These are phyloP conservation scores for Erodium chrysanthum DNA, from an alignment of 441 rosid genomes.

Conservation along the genomic window DNA sequence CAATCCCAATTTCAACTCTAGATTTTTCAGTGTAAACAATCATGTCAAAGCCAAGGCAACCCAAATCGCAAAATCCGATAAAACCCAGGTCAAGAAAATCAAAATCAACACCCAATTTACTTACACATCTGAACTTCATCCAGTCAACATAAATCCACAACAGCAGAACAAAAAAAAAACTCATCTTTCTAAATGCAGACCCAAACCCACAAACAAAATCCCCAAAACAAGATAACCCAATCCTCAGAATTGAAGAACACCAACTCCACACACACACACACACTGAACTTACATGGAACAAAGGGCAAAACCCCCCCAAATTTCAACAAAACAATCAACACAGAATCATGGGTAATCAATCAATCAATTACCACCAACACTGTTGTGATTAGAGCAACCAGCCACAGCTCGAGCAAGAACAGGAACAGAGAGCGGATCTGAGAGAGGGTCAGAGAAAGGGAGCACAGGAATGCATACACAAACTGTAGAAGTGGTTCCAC, in stretches of 20 bases:
- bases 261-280: background rate
- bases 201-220: background rate
- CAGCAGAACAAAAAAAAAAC: background rate
- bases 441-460: slow-evolving; percentile 33
- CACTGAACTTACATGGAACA: background rate
- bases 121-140: background rate
- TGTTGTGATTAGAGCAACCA: slow-evolving; percentile 67
- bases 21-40: background rate
- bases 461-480: slow-evolving; percentile 53
- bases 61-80: background rate
- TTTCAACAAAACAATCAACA: background rate
- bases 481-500: slow-evolving; percentile 61
- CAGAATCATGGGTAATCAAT: background rate
- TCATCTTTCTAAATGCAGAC: background rate
- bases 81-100: background rate
- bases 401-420: slow-evolving; percentile 53
- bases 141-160: background rate
- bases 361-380: slow-evolving; percentile 46
- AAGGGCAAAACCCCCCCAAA: background rate
- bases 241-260: background rate
- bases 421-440: slow-evolving; percentile 49
- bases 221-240: background rate
- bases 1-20: background rate
- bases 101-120: background rate
- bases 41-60: background rate